Evolutionary conservation across 495 filamentous ascomycete genomes (phyloP).

Genomic region (Achaetomiella virescens): DNA sequence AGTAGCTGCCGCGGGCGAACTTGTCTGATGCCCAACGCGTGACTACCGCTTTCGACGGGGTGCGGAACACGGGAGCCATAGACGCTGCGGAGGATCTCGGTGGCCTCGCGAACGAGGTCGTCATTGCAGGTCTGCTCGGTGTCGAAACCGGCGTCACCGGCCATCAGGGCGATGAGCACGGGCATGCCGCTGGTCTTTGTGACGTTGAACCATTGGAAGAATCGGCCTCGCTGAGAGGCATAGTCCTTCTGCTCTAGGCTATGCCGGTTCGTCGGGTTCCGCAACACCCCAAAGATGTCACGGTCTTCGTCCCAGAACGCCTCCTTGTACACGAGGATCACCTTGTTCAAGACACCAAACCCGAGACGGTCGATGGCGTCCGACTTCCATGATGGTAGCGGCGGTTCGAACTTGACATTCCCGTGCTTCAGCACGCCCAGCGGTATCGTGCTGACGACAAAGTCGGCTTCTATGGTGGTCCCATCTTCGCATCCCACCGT

Average conservation of each 20-base stretch:
- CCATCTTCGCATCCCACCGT: conserved; percentile 76
- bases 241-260: conserved; percentile 50
- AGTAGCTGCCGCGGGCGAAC: conserved; percentile 89
- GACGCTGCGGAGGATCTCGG: conserved; percentile 61
- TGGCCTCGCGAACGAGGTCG: conserved; percentile 72
- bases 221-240: conserved; percentile 60
- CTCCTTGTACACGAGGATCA: conserved; percentile 81
- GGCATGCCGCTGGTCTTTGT: conserved; percentile 82
- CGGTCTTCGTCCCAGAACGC: conserved; percentile 88
- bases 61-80: conserved; percentile 52
- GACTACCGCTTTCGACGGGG: conserved; percentile 79
- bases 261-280: conserved; percentile 53
- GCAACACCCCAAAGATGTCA: conserved; percentile 90
- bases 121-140: conserved; percentile 70
- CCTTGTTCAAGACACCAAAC: conserved; percentile 92
- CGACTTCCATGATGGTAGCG: conserved; percentile 77
- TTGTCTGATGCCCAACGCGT: conserved; percentile 90
- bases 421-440: conserved; percentile 82
- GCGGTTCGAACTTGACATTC: conserved; percentile 69
- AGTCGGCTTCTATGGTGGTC: conserved; percentile 68
- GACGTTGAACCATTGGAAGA: conserved; percentile 97
- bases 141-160: conserved; percentile 86
- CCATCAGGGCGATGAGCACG: conserved; percentile 88
- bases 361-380: conserved; percentile 81
- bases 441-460: conserved; percentile 80